Evolutionary conservation across 1,284 basidiomycete genomes (phyloP).

Genomic region (Phlebopus sp.): DNA sequence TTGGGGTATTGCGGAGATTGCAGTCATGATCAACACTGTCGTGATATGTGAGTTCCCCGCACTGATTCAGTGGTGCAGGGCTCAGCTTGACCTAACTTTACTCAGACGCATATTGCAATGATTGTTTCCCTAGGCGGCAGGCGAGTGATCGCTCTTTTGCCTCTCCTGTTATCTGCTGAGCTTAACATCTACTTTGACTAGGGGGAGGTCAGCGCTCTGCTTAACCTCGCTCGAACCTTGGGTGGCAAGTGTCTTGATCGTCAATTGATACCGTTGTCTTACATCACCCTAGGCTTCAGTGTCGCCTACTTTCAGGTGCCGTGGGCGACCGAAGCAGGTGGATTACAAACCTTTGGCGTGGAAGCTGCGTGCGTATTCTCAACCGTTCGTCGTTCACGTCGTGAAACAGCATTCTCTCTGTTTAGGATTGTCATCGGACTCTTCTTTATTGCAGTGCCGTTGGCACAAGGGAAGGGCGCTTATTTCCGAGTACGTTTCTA

Average conservation of each 20-base stretch:
- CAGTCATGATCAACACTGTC: slow-evolving; percentile 65
- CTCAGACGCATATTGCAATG: slow-evolving; percentile 50
- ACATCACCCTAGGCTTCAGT: slow-evolving; percentile 35
- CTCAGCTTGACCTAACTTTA: neutral
- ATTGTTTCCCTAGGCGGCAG: slow-evolving; percentile 41
- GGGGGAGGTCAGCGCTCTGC: slow-evolving; percentile 52
- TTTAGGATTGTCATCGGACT: slow-evolving; percentile 42
- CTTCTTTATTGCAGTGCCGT: slow-evolving; percentile 47
- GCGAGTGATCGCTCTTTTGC: slow-evolving; percentile 12
- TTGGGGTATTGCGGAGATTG: slow-evolving; percentile 62
- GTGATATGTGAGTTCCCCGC: slow-evolving; percentile 47
- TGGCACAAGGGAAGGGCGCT: slow-evolving; percentile 42
- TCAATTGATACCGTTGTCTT: neutral
- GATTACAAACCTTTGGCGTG: slow-evolving; percentile 45
- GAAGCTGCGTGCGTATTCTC: slow-evolving; percentile 43
- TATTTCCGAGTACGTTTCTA: slow-evolving; percentile 39
- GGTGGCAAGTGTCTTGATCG: slow-evolving; percentile 33
- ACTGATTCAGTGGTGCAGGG: neutral
- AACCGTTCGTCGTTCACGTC: neutral
- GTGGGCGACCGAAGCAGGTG: slow-evolving; percentile 49
- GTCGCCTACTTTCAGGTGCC: slow-evolving; percentile 58
- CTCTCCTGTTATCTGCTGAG: neutral
- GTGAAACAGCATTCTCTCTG: neutral
- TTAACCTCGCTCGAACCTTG: slow-evolving; percentile 50
- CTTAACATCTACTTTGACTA: slow-evolving; percentile 14